Evolutionary conservation across 2,329 filamentous ascomycete species (phyloP), one percentile per base, ranked within the genome.

Genomic region (Scolecobasidium constrictum): DNA sequence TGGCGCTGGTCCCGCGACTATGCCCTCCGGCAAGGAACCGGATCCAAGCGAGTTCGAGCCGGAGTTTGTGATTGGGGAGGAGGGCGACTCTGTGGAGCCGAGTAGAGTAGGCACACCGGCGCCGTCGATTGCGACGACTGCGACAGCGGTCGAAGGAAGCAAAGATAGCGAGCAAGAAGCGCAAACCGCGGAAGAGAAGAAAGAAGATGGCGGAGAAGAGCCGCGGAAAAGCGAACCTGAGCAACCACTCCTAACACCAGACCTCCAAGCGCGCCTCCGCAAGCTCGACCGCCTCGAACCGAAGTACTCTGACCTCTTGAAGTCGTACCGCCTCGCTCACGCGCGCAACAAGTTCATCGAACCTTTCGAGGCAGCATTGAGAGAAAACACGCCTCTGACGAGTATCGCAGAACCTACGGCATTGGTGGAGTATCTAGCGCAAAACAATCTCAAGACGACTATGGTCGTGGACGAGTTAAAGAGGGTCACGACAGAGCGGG

Each of bases 401-500:
- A 90, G 86, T 13, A 94, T 98, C 52, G 73, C 71, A 51, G 92
- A 98, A 46, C 86, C 90, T 0, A 76, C 78, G 42, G 82, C 87
- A 2, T 70, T 98, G 23, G 75, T 87, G 5, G 90, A 96, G 61
- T 98, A 95, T 55, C 71, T 98, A 20, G 86, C 82, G 52, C 86
- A 95, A 60, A 65, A 94, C 33, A 90, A 81, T 47, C 62, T 88
- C 42, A 90, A 93, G 56, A 81, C 81, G 34, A 86, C 94, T 53
- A 93, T 98, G 84, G 80, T 94, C 3, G 81, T 93, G 75, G 83
- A 94, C 36, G 92, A 98, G 62, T 69, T 95, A 44, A 95, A 93
- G 64, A 74, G 86, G 11, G 78, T 96, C 0, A 83, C 86, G 0
- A 73, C 75, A 3, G 88, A 96, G 56, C 81, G 83, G 46, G 86